Base-by-base conservation (phyloP, 148 eudicot genomes). In the Polygonum aviculare region DNA sequence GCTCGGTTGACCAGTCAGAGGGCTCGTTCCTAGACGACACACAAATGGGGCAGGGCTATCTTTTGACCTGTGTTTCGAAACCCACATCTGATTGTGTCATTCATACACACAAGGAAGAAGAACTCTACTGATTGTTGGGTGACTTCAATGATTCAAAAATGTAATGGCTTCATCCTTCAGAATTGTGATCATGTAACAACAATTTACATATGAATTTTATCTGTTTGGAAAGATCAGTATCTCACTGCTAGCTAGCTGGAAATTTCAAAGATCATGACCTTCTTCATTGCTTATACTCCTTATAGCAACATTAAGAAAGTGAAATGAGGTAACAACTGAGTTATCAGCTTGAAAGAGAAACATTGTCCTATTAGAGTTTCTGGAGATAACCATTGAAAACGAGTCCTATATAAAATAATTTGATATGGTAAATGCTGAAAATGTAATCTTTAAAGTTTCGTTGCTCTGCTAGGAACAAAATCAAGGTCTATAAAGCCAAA, bases 21-120 rank as follows among this genome's bases (percentile, higher is more conserved):
- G 92, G 96, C n/a, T 93, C 98, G 6, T 91, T 93, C 79, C 93
- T 91, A 1, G 96, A 93, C 41, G 98, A 93, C 1, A 65, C 57
- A 48, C 98, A 89, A 49, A 83, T 85, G 83, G 77, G 80, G 26
- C 52, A 87, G 15, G 95, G 93, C 8, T 93, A 89, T 75, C 48
- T 90, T 80, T 86, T 93, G 63, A 93, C 97, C 0, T 93, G 97
- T 74, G 78, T 93, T 52, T 82, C 97, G 0, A 90, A 90, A 83
- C 97, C 95, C 5, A 81, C 82, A 44, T 63, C 85, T 0, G 95
- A 93, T 79, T 86, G 90, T 83, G 93, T 90, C 40, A 87, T 93
- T 71, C 93, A 89, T 70, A 89, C 95, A 26, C 94, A 90, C 85
- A 92, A 90, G 84, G 97, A 91, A 77, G 74, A 67, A 59, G 97